phyloP scores from a whole-genome alignment of 2,329 filamentous ascomycete genomes.

The Penicillium sp. region DNA sequence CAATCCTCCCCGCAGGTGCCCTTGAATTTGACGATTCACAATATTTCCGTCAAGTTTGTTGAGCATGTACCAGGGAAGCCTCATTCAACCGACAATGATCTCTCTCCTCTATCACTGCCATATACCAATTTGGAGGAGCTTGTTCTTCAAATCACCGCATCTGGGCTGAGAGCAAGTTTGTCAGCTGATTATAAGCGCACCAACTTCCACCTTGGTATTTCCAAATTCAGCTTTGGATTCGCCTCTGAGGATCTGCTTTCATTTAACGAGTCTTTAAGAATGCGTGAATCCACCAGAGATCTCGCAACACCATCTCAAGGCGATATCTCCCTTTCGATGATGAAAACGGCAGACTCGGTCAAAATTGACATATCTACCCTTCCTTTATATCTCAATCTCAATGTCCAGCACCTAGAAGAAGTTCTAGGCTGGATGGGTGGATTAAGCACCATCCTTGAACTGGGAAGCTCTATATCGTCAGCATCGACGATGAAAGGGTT shows the following conservation, averaged over 20 bases:
- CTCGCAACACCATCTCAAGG: slow-evolving; percentile 35
- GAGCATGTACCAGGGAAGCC: slow-evolving; percentile 36
- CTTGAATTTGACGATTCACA: slow-evolving; percentile 30
- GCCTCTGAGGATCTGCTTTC: slow-evolving; percentile 53
- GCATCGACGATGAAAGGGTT: slow-evolving; percentile 56
- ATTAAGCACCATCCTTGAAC: slow-evolving; percentile 83
- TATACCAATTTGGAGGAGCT: slow-evolving; percentile 31
- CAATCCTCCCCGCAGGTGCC: slow-evolving; percentile 9
- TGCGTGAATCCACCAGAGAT: slow-evolving; percentile 49
- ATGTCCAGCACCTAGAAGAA: slow-evolving; percentile 80
- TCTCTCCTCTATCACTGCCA: slow-evolving; percentile 16
- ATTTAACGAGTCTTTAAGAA: slow-evolving; percentile 51
- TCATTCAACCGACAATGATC: slow-evolving; percentile 20
- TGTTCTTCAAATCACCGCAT: slow-evolving; percentile 32
- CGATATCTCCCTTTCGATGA: slow-evolving; percentile 42
- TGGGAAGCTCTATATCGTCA: slow-evolving; percentile 80
- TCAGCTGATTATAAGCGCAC: slow-evolving; percentile 20
- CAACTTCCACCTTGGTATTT: slow-evolving; percentile 33
- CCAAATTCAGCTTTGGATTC: slow-evolving; percentile 51
- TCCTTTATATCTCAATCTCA: slow-evolving; percentile 72
- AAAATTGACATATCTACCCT: slow-evolving; percentile 69
- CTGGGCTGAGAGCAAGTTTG: slow-evolving; percentile 28
- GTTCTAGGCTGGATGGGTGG: slow-evolving; percentile 88
- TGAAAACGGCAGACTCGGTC: slow-evolving; percentile 29
- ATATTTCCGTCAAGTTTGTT: slow-evolving; percentile 38